Conservation (phyloP, 176 grass and related monocot genomes). For the Bolboschoenus planiculmis region DNA sequence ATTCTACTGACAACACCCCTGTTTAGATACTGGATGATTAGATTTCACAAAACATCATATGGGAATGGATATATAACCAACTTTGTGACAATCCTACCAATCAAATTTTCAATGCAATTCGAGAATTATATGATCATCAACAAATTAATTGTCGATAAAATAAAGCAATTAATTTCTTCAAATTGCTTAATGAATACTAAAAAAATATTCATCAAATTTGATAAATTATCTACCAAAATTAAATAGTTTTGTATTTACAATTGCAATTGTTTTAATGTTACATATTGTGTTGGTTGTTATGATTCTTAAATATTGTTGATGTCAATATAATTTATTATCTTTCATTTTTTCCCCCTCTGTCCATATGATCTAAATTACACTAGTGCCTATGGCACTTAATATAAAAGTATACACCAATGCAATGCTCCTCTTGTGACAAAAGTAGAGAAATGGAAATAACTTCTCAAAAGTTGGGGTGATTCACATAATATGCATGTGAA, state of each 20-base stretch:
- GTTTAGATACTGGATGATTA: background rate
- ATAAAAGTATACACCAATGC: background rate
- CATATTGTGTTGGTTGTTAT: background rate
- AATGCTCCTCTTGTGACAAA: constrained; percentile 4
- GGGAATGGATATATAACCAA: background rate
- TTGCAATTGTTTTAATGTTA: background rate
- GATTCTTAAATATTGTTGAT: background rate
- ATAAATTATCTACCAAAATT: background rate
- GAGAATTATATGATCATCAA: background rate
- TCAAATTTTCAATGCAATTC: background rate
- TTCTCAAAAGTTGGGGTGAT: background rate
- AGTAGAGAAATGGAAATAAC: background rate
- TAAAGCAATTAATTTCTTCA: background rate
- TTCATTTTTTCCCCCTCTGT: background rate
- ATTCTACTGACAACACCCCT: background rate
- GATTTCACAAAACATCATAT: background rate
- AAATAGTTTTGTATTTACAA: background rate
- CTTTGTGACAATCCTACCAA: background rate
- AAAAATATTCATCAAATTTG: background rate
- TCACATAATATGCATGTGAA: background rate
- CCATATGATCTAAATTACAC: background rate
- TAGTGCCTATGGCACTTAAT: background rate
- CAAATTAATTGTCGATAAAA: background rate
- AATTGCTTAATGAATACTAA: background rate
- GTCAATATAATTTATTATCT: background rate